Evolutionary conservation across 106 monocot species (phyloP).

Genomic region (Posidonia australis): DNA sequence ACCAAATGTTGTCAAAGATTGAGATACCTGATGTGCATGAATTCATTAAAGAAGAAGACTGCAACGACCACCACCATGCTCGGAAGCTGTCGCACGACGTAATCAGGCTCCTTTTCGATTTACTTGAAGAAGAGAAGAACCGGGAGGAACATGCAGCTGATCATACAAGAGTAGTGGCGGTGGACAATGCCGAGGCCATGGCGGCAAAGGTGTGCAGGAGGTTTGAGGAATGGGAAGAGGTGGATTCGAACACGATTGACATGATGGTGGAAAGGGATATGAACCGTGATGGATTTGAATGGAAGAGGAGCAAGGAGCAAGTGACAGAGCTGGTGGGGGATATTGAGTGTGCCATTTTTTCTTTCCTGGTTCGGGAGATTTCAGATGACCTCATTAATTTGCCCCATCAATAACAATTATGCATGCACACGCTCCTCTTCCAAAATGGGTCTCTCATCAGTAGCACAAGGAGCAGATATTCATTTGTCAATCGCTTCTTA

Average conservation of each 20-base stretch:
- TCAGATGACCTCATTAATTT: constrained; percentile 2
- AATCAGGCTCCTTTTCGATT: no score
- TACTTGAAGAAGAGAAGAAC: constrained; percentile 2
- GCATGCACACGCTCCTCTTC: no score
- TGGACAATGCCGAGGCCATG: no score
- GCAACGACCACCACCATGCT: no score
- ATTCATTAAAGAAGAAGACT: not conserved
- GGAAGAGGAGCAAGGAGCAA: constrained; percentile 8
- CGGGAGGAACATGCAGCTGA: no score
- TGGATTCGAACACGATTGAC: constrained; percentile 9
- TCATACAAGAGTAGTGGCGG: no score
- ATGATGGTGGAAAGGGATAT: constrained; percentile 27
- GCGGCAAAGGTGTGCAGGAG: not conserved
- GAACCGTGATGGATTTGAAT: not conserved
- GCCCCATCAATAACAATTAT: no score
- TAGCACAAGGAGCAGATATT: no score
- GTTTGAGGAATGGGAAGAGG: constrained; percentile 21
- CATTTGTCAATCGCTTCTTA: no score
- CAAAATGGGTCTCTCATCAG: no score
- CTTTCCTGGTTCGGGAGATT: constrained; percentile 1
- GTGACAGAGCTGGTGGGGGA: constrained; percentile 1
- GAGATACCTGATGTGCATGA: not conserved
- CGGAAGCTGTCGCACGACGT: no score
- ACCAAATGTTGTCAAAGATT: not conserved
- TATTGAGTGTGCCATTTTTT: constrained; percentile 8